These are phyloP conservation scores for Dendrocalamus sinicus DNA, from an alignment of 176 grass and related monocot genomes.

Conservation along the genomic window DNA sequence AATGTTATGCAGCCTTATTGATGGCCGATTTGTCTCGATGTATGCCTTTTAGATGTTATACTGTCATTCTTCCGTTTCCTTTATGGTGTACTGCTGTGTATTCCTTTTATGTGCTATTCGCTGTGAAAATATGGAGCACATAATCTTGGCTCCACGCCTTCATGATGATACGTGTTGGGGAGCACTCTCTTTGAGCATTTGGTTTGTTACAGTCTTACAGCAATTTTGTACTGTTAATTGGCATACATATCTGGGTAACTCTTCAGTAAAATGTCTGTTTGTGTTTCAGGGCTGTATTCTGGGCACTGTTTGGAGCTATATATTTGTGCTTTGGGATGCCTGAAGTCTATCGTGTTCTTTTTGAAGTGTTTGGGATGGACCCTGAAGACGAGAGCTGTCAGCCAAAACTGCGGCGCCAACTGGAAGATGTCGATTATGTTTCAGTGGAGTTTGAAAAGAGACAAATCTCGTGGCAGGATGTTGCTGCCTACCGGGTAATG, in stretches of 20 bases:
- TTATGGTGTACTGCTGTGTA: background rate
- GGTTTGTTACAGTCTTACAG: background rate
- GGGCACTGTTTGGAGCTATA: constrained; percentile 99
- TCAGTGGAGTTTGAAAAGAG: constrained; percentile 94
- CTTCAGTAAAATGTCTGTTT: constrained; percentile 28
- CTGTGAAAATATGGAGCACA: background rate
- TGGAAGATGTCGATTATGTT: constrained; percentile 98
- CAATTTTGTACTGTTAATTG: background rate
- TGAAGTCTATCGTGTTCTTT: constrained; percentile 96
- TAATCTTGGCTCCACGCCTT: constrained; percentile 11
- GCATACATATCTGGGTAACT: background rate
- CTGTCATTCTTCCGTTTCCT: background rate
- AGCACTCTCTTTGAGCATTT: background rate
- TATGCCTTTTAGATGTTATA: background rate
- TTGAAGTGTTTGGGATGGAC: constrained; percentile 96
- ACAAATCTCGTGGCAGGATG: constrained; percentile 86
- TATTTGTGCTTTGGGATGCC: constrained; percentile 99
- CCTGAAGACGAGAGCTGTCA: constrained; percentile 90
- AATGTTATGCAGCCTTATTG: background rate
- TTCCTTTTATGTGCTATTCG: background rate
- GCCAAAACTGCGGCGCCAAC: constrained; percentile 86
- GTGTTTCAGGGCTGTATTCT: constrained; percentile 79
- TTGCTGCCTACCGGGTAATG: constrained; percentile 82
- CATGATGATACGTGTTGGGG: background rate
- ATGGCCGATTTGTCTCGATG: background rate